A percentile compares a stretch with the other conserved stretches of the same genome.
These are phyloP conservation scores for Plantago elongata DNA, from an alignment of 257 asterid species.

Conservation along the genomic window DNA sequence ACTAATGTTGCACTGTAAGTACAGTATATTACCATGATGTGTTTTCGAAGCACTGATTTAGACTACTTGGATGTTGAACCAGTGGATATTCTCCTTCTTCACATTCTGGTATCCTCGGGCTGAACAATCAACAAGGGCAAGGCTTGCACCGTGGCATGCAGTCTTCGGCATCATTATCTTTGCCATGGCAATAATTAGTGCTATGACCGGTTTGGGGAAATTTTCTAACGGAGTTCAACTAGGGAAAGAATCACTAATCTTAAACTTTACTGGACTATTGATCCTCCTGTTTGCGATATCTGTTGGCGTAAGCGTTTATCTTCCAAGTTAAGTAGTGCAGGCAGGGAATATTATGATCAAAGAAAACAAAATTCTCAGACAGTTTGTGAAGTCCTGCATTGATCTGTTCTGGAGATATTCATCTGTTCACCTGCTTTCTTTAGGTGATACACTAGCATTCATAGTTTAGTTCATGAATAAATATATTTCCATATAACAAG, in stretches of 20 bases:
- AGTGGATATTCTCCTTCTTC: constrained; percentile 47
- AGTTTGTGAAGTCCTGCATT: too few species aligned
- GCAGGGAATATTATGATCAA: too few species aligned
- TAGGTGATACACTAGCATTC: too few species aligned
- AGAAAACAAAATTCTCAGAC: too few species aligned
- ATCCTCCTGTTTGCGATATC: constrained; percentile 40
- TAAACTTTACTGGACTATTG: constrained; percentile 52
- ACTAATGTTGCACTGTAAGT: too few species aligned
- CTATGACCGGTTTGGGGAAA: constrained; percentile 46
- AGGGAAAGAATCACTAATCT: constrained; percentile 38
- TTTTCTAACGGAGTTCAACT: constrained; percentile 25
- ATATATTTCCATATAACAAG: too few species aligned
- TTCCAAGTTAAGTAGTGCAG: constrained; percentile 10
- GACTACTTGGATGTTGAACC: constrained; percentile 1
- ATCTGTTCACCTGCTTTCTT: too few species aligned
- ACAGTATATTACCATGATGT: too few species aligned
- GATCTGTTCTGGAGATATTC: too few species aligned
- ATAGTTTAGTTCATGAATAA: too few species aligned
- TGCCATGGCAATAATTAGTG: constrained; percentile 42
- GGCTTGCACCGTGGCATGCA: constrained; percentile 46
- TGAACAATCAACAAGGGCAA: constrained; percentile 23
- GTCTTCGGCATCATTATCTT: constrained; percentile 39
- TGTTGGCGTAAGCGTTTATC: constrained; percentile 32
- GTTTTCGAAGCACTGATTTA: too few species aligned
- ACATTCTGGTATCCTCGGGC: constrained; percentile 32